These are phyloP conservation scores for Sordariomycetes sp. DNA, from an alignment of 2,329 filamentous ascomycete genomes.

Conservation along the genomic window DNA sequence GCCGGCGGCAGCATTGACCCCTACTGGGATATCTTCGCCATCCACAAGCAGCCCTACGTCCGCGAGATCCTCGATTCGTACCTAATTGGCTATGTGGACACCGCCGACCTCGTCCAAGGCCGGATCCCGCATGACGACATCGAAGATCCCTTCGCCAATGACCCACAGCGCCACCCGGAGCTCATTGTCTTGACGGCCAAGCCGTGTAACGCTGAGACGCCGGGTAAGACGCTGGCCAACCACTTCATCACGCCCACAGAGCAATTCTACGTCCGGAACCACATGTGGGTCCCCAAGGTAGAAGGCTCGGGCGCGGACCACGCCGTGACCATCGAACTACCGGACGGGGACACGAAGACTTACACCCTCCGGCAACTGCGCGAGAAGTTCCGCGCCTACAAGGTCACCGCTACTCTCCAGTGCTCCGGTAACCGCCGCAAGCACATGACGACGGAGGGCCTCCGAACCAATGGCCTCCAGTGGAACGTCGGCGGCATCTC, in stretches of 20 bases:
- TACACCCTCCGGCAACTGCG: slow-evolving; percentile 46
- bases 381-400: slow-evolving; percentile 35
- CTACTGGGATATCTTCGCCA: slow-evolving; percentile 62
- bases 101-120: slow-evolving; percentile 47
- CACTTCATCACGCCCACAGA: slow-evolving; percentile 44
- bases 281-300: slow-evolving; percentile 51
- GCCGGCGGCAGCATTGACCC: slow-evolving; percentile 54
- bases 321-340: slow-evolving; percentile 41
- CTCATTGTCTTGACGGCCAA: slow-evolving; percentile 41
- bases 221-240: slow-evolving; percentile 31
- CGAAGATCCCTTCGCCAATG: slow-evolving; percentile 48
- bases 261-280: slow-evolving; percentile 50
- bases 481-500: slow-evolving; percentile 51
- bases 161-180: slow-evolving; percentile 39
- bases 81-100: slow-evolving; percentile 50
- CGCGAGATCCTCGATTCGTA: slow-evolving; percentile 55
- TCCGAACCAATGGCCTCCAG: slow-evolving; percentile 43
- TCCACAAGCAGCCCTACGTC: slow-evolving; percentile 56
- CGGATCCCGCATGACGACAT: slow-evolving; percentile 39
- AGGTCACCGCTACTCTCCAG: slow-evolving; percentile 44
- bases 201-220: slow-evolving; percentile 53
- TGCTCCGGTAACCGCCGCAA: slow-evolving; percentile 50
- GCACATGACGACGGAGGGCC: slow-evolving; percentile 41
- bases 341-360: slow-evolving; percentile 37
- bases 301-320: slow-evolving; percentile 26